Evolutionary conservation across 2,329 filamentous ascomycete genomes (phyloP).

Genomic region (Saccharata proteae): DNA sequence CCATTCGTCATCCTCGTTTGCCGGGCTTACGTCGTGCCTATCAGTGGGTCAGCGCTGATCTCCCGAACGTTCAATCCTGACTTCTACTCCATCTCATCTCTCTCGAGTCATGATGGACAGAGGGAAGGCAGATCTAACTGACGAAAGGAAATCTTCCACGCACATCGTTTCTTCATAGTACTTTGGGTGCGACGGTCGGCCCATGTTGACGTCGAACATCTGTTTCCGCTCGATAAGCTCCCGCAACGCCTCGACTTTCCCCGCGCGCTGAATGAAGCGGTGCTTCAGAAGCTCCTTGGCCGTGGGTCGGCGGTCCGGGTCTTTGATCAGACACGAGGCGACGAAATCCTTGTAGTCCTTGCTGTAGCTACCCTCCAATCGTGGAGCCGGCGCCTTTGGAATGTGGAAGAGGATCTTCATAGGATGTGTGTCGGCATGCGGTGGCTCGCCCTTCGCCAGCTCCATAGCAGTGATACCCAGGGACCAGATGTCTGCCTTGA

Average conservation of each 20-base stretch:
- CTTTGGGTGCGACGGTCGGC: slow-evolving; percentile 53
- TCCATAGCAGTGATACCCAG: slow-evolving; percentile 90
- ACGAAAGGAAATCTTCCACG: slow-evolving; percentile 15
- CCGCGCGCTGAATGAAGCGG: slow-evolving; percentile 75
- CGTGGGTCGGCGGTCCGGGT: slow-evolving; percentile 70
- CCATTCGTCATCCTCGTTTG: slow-evolving; percentile 69
- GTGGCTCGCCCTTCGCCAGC: slow-evolving; percentile 80
- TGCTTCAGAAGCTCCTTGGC: slow-evolving; percentile 82
- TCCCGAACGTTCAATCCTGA: background rate
- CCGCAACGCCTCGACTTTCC: slow-evolving; percentile 76
- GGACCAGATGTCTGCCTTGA: slow-evolving; percentile 97
- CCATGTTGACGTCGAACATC: slow-evolving; percentile 64
- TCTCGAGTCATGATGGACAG: too few species aligned
- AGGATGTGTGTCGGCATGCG: slow-evolving; percentile 88
- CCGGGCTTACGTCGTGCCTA: slow-evolving; percentile 51
- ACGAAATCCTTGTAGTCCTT: slow-evolving; percentile 92
- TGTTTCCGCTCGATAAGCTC: slow-evolving; percentile 77
- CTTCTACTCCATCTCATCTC: too few species aligned
- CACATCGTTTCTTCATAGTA: slow-evolving; percentile 90
- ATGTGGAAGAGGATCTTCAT: slow-evolving; percentile 98
- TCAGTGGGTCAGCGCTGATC: slow-evolving; percentile 3
- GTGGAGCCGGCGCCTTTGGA: slow-evolving; percentile 76
- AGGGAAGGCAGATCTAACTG: too few species aligned
- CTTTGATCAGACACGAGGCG: slow-evolving; percentile 79
- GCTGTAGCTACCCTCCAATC: slow-evolving; percentile 73